Percentiles rank a stretch among this genome's conserved stretches.
These are phyloP conservation scores for Suhomyces guaymorum DNA, from an alignment of 1,139 yeast genomes.

Conservation along the genomic window DNA sequence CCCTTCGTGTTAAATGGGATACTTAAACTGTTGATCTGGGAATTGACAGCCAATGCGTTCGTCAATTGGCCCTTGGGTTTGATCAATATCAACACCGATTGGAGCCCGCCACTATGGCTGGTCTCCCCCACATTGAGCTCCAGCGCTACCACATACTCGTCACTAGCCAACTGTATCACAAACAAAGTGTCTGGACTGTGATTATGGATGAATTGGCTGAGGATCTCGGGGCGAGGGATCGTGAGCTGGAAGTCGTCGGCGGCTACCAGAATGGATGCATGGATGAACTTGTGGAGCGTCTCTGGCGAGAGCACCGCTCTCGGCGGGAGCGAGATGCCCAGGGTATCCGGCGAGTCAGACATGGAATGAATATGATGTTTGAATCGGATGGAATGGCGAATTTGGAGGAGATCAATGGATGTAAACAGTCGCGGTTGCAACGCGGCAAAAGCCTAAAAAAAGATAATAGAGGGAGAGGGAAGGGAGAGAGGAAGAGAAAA, in stretches of 20 bases:
- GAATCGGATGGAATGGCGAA: too few species aligned
- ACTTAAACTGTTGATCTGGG: constrained; percentile 43
- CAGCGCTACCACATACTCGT: constrained; percentile 21
- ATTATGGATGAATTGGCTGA: constrained; percentile 18
- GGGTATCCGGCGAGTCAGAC: constrained; percentile 54
- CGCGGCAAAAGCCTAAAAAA: too few species aligned
- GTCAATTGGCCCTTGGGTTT: constrained; percentile 43
- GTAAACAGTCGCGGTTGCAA: constrained; percentile 2
- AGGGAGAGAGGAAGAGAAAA: not conserved
- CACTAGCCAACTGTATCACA: constrained; percentile 18
- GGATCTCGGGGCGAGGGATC: constrained; percentile 5
- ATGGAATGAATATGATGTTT: constrained; percentile 44
- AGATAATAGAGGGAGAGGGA: too few species aligned
- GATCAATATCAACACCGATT: constrained; percentile 37
- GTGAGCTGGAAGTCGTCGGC: constrained; percentile 10
- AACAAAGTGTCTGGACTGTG: constrained; percentile 25
- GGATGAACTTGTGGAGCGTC: constrained; percentile 14
- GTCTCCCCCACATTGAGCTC: constrained; percentile 11
- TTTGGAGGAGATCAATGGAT: not conserved
- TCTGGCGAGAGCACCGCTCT: constrained; percentile 65
- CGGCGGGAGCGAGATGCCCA: constrained; percentile 31
- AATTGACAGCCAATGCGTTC: constrained; percentile 25
- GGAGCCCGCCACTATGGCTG: constrained; percentile 5
- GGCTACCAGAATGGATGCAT: constrained; percentile 14
- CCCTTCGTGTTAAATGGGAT: constrained; percentile 32